Base-by-base conservation (phyloP, 139 green algal species). In the Chlamydomonas sp. region DNA sequence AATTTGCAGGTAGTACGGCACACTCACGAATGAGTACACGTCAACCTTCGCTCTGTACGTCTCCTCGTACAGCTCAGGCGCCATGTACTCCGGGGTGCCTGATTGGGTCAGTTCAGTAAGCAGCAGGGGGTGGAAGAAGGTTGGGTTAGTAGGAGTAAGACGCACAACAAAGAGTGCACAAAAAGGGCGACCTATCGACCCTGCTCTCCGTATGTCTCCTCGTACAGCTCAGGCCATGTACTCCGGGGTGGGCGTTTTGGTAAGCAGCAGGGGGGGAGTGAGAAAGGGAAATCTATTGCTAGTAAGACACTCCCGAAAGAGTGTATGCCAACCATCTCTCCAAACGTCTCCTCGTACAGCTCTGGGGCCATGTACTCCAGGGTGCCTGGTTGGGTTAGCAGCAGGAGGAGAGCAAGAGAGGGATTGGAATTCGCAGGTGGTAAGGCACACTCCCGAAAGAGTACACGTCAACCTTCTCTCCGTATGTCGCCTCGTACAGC, bases 211-310 rank as follows among this genome's bases (percentile, higher is more conserved):
- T 98, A 98, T 54, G 92, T 76, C 76, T 98, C 93, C 49, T 98
- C 91, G 34, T 98, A 98, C 73, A 97, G 81, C 86, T 97, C 92
- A 4, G 80, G 93, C 93, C 93, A 98, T 98, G 81, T 98, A 98
- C 78, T 98, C 91, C 24, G 93, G 92, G 0, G 92, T 97, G 57
- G 16, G 16, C 20, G 43, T 26, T 13, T 54, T 54, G 43, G 43
- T 54, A 26, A 20, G 43, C 20, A 54, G 43, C 16, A 26, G 13
- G 43, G 43, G 43, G 16, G 13, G 13, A 26, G 43, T 13, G 43
- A 13, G 13, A 20, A 20, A 20, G 13, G 13, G 43, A 54, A 54
- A 54, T 26, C 13, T 20, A 20, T 13, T 54, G 13, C 20, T 54
- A 54, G 13, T 54, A 26, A 20, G 43, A 54, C 16, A 13, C 43